These are phyloP conservation scores for Penstemon davidsonii DNA, from an alignment of 257 asterid species.

Conservation along the genomic window DNA sequence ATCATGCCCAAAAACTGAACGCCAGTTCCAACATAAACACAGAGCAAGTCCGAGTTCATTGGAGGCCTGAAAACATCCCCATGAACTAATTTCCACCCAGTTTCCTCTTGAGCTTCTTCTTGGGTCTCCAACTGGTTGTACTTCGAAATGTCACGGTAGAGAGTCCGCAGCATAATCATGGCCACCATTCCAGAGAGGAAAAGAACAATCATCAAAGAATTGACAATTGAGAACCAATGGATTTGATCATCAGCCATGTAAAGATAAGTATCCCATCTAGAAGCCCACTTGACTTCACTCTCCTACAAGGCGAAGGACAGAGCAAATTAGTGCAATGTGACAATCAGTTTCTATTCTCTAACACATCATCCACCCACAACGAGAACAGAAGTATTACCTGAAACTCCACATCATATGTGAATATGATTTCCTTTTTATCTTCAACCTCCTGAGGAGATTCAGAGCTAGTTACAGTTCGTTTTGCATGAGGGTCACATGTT, in stretches of 20 bases:
- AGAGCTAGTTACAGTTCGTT: slow-evolving; percentile 58
- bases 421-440: slow-evolving; percentile 70
- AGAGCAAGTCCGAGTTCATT: slow-evolving; percentile 69
- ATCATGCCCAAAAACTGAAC: slow-evolving; percentile 83
- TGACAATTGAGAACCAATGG: slow-evolving; percentile 89
- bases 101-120: slow-evolving; percentile 94
- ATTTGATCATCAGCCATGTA: slow-evolving; percentile 92
- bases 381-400: slow-evolving; percentile 45
- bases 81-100: slow-evolving; percentile 95
- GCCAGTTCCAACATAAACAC: slow-evolving; percentile 87
- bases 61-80: slow-evolving; percentile 94
- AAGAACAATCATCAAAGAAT: slow-evolving; percentile 85
- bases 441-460: slow-evolving; percentile 86
- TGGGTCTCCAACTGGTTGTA: slow-evolving; percentile 91
- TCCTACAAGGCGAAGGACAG: slow-evolving; percentile 44
- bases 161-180: slow-evolving; percentile 87
- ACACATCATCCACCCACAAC: not conserved
- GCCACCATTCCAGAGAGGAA: slow-evolving; percentile 95
- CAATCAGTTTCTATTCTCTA: slow-evolving; percentile 16
- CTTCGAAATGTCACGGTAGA: slow-evolving; percentile 80
- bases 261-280: slow-evolving; percentile 91
- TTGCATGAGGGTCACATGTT: slow-evolving; percentile 87
- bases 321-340: not conserved
- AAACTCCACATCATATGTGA: slow-evolving; percentile 87
- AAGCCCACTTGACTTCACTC: slow-evolving; percentile 92